phyloP scores from a whole-genome alignment of 1,139 yeast genomes.

The Candida sojae region DNA sequence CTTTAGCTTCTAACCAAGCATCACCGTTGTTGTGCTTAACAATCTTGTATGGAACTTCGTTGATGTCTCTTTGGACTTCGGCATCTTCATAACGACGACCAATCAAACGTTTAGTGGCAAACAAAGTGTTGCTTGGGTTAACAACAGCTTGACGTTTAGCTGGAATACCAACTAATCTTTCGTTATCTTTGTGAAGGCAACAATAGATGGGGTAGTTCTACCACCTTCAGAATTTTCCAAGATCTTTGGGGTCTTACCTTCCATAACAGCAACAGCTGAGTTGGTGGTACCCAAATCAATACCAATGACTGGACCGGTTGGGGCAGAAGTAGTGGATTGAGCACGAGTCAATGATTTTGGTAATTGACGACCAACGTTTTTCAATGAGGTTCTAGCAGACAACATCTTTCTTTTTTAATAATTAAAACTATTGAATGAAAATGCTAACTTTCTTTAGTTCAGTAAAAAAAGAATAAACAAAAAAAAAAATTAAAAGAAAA shows the following conservation, averaged over 20 bases:
- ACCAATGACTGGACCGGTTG: conserved; percentile 86
- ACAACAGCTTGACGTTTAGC: conserved; percentile 99
- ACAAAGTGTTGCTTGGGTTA: conserved; percentile 96
- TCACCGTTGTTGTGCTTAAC: conserved; percentile 96
- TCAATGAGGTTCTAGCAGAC: conserved; percentile 47
- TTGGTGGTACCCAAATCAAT: conserved; percentile 99
- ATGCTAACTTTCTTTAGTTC: not conserved
- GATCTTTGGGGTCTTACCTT: conserved; percentile 91
- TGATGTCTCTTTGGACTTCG: conserved; percentile 95
- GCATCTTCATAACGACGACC: conserved; percentile 97
- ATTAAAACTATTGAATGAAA: conserved; percentile 1
- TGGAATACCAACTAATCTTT: conserved; percentile 93
- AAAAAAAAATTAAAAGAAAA: not conserved
- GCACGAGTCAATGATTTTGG: conserved; percentile 46
- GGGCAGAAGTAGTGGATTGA: conserved; percentile 52
- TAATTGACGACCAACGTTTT: conserved; percentile 44
- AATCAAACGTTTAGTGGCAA: conserved; percentile 97
- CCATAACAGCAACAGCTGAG: conserved; percentile 95
- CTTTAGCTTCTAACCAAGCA: conserved; percentile 99
- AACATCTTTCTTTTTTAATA: conserved; percentile 29
- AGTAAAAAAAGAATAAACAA: not conserved
- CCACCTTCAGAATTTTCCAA: conserved; percentile 99
- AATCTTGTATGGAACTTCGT: conserved; percentile 96
- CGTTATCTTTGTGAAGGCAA: conserved; percentile 95
- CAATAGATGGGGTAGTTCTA: conserved; percentile 98